Percentiles rank a stretch among this genome's conserved stretches.
Conservation (phyloP, 768 basidiomycete species). For the Postia placenta region DNA sequence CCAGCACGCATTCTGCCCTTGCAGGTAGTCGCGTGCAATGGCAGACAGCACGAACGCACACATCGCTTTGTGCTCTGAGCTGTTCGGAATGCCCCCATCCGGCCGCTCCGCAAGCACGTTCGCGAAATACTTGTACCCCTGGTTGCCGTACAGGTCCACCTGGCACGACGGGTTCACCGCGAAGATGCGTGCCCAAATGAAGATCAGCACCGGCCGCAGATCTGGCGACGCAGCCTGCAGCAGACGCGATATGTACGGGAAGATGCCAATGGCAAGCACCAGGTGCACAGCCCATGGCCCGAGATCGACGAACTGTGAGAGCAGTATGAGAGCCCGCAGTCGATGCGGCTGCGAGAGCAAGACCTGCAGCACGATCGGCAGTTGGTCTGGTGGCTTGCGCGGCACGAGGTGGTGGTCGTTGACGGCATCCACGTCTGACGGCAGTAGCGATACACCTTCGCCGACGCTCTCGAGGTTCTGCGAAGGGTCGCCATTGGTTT, state of each 20-base stretch:
- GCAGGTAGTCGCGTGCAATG: slow-evolving; percentile 82
- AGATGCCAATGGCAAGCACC: slow-evolving; percentile 94
- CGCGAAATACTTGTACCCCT: slow-evolving; percentile 83
- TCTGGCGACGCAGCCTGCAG: slow-evolving; percentile 93
- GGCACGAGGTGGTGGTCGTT: slow-evolving; percentile 56
- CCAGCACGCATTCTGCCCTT: slow-evolving; percentile 83
- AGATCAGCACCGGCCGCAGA: slow-evolving; percentile 94
- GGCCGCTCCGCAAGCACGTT: slow-evolving; percentile 59
- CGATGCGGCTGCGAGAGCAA: slow-evolving; percentile 95
- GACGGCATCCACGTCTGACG: slow-evolving; percentile 5
- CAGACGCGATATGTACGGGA: slow-evolving; percentile 96
- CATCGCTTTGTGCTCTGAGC: slow-evolving; percentile 96
- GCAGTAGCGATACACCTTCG: slow-evolving; percentile 19
- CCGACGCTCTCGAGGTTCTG: slow-evolving; percentile 9
- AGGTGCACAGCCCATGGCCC: slow-evolving; percentile 99
- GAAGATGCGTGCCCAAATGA: slow-evolving; percentile 97
- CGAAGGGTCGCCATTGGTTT: slow-evolving; percentile 29
- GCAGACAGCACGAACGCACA: slow-evolving; percentile 93
- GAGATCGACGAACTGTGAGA: slow-evolving; percentile 96
- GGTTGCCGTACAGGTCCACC: slow-evolving; percentile 77
- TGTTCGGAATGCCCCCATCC: slow-evolving; percentile 67
- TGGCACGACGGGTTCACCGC: slow-evolving; percentile 95
- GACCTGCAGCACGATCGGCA: slow-evolving; percentile 96
- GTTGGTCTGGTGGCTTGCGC: slow-evolving; percentile 91
- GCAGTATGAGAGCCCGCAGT: slow-evolving; percentile 87